Evolutionary conservation across 768 basidiomycete species (phyloP).

Genomic region (Mycena alexandri): DNA sequence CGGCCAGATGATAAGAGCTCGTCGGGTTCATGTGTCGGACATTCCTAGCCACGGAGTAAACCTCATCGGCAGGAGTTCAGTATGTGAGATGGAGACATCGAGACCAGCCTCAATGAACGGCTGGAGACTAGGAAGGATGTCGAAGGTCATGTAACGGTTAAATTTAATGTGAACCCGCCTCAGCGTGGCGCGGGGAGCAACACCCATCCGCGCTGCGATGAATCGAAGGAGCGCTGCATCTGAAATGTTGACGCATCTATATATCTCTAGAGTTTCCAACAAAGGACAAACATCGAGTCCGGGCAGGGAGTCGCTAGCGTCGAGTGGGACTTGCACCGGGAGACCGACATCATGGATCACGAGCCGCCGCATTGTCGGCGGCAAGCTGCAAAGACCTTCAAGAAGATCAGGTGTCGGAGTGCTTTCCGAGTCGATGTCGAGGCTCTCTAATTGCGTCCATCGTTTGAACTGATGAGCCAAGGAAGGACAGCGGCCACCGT

Average conservation of each 20-base stretch:
- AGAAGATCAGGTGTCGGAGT: not conserved
- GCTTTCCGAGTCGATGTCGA: not conserved
- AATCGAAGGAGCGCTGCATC: constrained; percentile 5
- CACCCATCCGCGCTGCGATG: not conserved
- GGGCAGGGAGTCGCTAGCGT: no score
- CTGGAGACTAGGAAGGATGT: not conserved
- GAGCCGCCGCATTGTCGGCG: not conserved
- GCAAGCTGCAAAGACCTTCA: not conserved
- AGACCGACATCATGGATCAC: no score
- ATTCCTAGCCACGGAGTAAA: no score
- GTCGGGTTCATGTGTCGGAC: no score
- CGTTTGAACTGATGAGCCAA: not conserved
- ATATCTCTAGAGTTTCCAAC: not conserved
- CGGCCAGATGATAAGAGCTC: no score
- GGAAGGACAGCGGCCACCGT: not conserved
- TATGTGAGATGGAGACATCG: not conserved
- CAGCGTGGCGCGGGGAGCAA: not conserved
- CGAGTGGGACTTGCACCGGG: no score
- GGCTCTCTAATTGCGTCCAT: not conserved
- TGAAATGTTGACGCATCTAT: not conserved
- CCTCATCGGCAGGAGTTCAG: no score
- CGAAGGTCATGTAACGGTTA: not conserved
- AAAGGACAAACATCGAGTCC: not conserved
- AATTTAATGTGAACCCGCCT: not conserved
- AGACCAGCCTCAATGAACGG: not conserved